phyloP scores from a whole-genome alignment of 2,329 filamentous ascomycete genomes.

The Trichophyton verrucosum region DNA sequence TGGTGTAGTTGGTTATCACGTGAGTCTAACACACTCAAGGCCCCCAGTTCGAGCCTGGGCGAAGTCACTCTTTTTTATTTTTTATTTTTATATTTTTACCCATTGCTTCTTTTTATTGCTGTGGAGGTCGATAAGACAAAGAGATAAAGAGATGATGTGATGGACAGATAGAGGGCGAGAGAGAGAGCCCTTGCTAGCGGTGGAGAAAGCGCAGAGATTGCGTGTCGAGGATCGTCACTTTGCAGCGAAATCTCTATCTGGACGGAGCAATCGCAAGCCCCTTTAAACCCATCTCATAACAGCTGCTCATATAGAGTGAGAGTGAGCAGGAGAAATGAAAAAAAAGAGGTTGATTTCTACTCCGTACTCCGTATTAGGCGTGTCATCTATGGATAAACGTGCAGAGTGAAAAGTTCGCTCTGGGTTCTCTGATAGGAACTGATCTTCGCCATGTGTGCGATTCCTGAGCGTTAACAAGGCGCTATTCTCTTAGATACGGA shows the following conservation, averaged over 20 bases:
- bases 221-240: not conserved
- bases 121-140: not conserved
- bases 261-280: not conserved
- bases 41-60: conserved; percentile 11
- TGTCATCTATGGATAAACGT: not conserved
- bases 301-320: too few species aligned
- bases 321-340: too few species aligned
- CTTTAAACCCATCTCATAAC: not conserved
- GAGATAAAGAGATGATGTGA: not conserved
- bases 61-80: conserved; percentile 6
- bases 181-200: too few species aligned
- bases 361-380: not conserved
- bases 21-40: conserved; percentile 12
- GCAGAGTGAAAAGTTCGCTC: not conserved
- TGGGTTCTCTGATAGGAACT: not conserved
- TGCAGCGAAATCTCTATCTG: not conserved
- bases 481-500: not conserved
- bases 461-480: not conserved
- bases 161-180: too few species aligned
- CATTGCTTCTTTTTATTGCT: not conserved
- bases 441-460: conserved; percentile 1
- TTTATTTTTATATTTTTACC: not conserved
- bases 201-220: not conserved
- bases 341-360: not conserved
- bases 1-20: conserved; percentile 12